phyloP scores from a whole-genome alignment of 2,329 filamentous ascomycete species.

The Botryotinia convoluta region DNA sequence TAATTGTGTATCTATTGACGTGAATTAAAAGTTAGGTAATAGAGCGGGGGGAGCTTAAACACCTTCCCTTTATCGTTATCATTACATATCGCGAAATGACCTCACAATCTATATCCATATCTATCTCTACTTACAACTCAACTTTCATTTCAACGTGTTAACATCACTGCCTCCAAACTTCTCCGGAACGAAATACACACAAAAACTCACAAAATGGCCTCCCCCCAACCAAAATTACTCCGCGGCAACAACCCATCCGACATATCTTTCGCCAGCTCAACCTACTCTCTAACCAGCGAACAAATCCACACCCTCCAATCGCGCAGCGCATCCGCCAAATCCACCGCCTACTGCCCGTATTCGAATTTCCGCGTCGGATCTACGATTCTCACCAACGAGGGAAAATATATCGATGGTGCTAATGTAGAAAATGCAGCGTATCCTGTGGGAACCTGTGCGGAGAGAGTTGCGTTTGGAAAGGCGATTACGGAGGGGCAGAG shows the following conservation, averaged over 20 bases:
- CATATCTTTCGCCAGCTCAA: constrained; percentile 9
- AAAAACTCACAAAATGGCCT: background rate
- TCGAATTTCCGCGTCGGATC: constrained; percentile 81
- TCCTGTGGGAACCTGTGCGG: constrained; percentile 92
- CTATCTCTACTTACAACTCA: background rate
- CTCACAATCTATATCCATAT: background rate
- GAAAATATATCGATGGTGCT: constrained; percentile 59
- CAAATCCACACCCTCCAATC: constrained; percentile 65
- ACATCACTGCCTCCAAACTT: background rate
- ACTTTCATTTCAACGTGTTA: background rate
- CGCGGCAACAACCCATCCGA: constrained; percentile 1
- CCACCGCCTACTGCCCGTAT: constrained; percentile 71
- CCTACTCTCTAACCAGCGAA: constrained; percentile 52
- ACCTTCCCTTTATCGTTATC: background rate
- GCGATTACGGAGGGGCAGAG: constrained; percentile 57
- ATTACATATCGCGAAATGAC: background rate
- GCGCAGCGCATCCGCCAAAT: constrained; percentile 72
- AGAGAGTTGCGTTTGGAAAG: constrained; percentile 82
- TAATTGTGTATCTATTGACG: background rate
- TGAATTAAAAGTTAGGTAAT: background rate
- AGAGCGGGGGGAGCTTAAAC: background rate
- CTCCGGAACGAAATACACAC: background rate
- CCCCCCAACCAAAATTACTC: background rate
- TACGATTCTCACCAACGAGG: constrained; percentile 63
- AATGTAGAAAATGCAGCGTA: constrained; percentile 92